Evolutionary conservation across 352 stramenopile genomes (phyloP), one percentile per base, ranked within the genome.

Genomic region (Phytophthora melonis): DNA sequence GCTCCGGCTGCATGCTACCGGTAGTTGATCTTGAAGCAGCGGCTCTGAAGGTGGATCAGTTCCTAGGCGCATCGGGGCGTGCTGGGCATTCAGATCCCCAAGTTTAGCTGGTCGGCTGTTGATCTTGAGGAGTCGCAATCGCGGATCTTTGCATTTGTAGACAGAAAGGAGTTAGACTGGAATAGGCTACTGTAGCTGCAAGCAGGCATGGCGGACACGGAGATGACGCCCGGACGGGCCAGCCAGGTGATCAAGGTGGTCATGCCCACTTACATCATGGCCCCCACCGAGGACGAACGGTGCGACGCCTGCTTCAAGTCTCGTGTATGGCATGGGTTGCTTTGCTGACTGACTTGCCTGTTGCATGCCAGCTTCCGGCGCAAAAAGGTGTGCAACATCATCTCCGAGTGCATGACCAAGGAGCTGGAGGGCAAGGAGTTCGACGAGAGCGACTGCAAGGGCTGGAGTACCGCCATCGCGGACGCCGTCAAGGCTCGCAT

Each of bases 261-360:
- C 52, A 82, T 94, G 83, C 88, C 88, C 47, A 95, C 88, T 34
- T 95, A 91, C 77, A 90, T 95, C 72, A 95, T 95, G 88, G 84
- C 80, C 1, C 87, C 88, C 10, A 92, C 87, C 0, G 88, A 95
- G 50, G 84, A 94, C 73, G 87, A 95, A 71, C 78, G 81, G 88
- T 95, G 66, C 39, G 60, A 49, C 34, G 34, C 27, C 18, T 8
- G 68, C 45, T 27, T 5, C 53, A 27, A 13, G 27, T 32, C 27
- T 32, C 27, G 2, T 32, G 27, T 1, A 32, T 32, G 27, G 4
- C 4, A 7, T 7, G 27, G 6, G 27, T 7, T 5, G 50, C 50
- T 57, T 1, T 30, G 41, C 41, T 49, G 14, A 50, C 19, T 34
- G n/a, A 25, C 23, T 14, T 19, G 1, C 14, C 19, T 25, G 18